Conservation (phyloP, 805 yeast genomes). For the Starmerella floris region DNA sequence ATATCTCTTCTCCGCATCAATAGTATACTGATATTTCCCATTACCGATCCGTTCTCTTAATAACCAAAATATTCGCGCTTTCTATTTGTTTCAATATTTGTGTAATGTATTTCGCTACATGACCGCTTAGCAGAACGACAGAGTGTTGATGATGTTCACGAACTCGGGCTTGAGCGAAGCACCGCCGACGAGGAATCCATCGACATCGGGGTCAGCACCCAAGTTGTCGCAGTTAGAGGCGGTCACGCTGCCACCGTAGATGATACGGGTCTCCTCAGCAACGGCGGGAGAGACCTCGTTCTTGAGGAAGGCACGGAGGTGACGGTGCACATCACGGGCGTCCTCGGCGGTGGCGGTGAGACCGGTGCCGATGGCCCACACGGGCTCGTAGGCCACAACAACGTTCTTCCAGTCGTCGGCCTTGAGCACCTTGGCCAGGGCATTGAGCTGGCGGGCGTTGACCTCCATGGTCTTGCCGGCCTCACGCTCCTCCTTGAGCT, state of each 20-base stretch:
- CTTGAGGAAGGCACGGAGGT: conserved; percentile 71
- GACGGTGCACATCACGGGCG: conserved; percentile 88
- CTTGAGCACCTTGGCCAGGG: conserved; percentile 62
- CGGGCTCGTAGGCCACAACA: conserved; percentile 97
- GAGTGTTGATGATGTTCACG: conserved; percentile 69
- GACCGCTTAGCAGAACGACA: not conserved
- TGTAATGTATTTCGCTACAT: too few relatives aligned
- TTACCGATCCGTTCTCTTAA: too few relatives aligned
- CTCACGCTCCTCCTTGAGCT: conserved; percentile 89
- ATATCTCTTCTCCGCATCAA: too few relatives aligned
- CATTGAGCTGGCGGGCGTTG: conserved; percentile 76
- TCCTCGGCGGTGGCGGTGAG: conserved; percentile 97
- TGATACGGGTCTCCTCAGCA: conserved; percentile 72
- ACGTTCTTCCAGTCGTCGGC: conserved; percentile 72
- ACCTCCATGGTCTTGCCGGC: conserved; percentile 75
- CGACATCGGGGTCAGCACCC: conserved; percentile 86
- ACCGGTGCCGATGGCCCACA: conserved; percentile 99
- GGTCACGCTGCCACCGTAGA: conserved; percentile 97
- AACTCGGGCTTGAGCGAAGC: conserved; percentile 98
- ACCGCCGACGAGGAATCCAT: conserved; percentile 99
- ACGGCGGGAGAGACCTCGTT: conserved; percentile 62
- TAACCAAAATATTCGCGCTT: too few relatives aligned
- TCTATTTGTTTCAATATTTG: too few relatives aligned
- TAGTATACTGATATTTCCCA: too few relatives aligned
- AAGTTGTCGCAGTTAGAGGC: conserved; percentile 84